Percentiles rank a stretch among this genome's conserved stretches.
phyloP scores from a whole-genome alignment of 768 basidiomycete genomes.

The Mycena sanguinolenta region DNA sequence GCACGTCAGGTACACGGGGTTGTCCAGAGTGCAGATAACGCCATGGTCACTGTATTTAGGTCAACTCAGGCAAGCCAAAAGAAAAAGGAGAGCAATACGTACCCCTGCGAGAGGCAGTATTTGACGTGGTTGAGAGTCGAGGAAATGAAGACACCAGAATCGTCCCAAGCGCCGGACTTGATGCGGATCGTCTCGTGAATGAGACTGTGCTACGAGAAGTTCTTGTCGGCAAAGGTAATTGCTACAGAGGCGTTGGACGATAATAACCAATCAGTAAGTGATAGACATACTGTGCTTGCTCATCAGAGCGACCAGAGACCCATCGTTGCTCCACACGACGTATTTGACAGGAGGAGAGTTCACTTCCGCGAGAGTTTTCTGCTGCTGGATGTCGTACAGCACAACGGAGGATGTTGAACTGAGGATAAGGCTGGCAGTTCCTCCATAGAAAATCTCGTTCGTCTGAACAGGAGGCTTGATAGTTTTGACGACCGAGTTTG shows the following conservation, averaged over 20 bases:
- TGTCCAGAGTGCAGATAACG: conserved; percentile 98
- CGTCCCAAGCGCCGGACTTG: conserved; percentile 99
- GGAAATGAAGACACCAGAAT: conserved; percentile 96
- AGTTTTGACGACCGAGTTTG: conserved; percentile 93
- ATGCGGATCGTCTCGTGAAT: conserved; percentile 99
- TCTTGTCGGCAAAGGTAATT: conserved; percentile 97
- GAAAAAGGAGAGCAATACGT: conserved; percentile 40
- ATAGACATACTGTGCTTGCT: conserved; percentile 95
- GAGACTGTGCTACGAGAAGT: conserved; percentile 87
- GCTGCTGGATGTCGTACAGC: conserved; percentile 97
- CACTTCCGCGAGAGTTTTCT: conserved; percentile 92
- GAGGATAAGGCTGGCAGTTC: conserved; percentile 93
- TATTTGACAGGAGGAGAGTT: conserved; percentile 99
- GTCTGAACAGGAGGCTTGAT: conserved; percentile 96
- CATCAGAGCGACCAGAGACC: conserved; percentile 91
- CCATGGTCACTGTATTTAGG: conserved; percentile 84
- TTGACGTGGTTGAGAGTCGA: conserved; percentile 99
- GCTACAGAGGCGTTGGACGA: conserved; percentile 61
- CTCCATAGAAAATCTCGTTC: conserved; percentile 98
- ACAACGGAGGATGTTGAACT: conserved; percentile 89
- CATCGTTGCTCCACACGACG: conserved; percentile 93
- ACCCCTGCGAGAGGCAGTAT: conserved; percentile 97
- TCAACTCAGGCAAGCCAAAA: conserved; percentile 3
- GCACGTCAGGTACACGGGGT: conserved; percentile 97
- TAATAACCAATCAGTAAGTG: not conserved